phyloP scores from a whole-genome alignment of 1,284 basidiomycete genomes.

The Hypsizygus ulmarius region DNA sequence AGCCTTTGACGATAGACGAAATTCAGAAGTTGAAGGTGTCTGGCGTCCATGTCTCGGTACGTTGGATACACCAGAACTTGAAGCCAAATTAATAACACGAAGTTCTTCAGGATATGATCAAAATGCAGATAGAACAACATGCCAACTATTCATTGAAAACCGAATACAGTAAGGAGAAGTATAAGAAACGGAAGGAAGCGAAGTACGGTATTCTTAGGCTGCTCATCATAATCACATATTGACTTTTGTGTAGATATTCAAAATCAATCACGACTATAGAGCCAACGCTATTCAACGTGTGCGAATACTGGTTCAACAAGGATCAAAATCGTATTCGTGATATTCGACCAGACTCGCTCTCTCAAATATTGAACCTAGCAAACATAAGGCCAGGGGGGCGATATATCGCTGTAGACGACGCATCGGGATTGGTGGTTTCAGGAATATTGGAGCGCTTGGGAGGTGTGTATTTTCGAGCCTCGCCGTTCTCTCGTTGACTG shows the following conservation, averaged over 20 bases:
- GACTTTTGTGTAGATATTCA: slow-evolving; percentile 60
- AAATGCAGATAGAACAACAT: slow-evolving; percentile 88
- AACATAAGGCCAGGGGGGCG: slow-evolving; percentile 85
- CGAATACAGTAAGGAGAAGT: slow-evolving; percentile 96
- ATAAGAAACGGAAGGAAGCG: slow-evolving; percentile 90
- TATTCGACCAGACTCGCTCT: slow-evolving; percentile 84
- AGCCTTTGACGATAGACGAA: slow-evolving; percentile 77
- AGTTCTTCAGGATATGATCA: slow-evolving; percentile 81
- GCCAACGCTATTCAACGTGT: slow-evolving; percentile 86
- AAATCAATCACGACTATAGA: slow-evolving; percentile 88
- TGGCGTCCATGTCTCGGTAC: slow-evolving; percentile 72
- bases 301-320: slow-evolving; percentile 86
- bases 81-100: slow-evolving; percentile 12
- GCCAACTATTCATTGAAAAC: slow-evolving; percentile 90
- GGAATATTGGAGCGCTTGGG: slow-evolving; percentile 86
- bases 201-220: slow-evolving; percentile 54
- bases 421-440: slow-evolving; percentile 86
- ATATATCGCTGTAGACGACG: slow-evolving; percentile 91
- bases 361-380: slow-evolving; percentile 83
- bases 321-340: slow-evolving; percentile 81
- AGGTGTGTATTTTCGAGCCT: slow-evolving; percentile 39
- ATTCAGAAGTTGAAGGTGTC: slow-evolving; percentile 78
- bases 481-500: slow-evolving; percentile 4
- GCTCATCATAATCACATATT: slow-evolving; percentile 21
- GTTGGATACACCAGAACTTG: slow-evolving; percentile 15